These are phyloP conservation scores for Nemania diffusa DNA, from an alignment of 2,329 filamentous ascomycete genomes.

Conservation along the genomic window DNA sequence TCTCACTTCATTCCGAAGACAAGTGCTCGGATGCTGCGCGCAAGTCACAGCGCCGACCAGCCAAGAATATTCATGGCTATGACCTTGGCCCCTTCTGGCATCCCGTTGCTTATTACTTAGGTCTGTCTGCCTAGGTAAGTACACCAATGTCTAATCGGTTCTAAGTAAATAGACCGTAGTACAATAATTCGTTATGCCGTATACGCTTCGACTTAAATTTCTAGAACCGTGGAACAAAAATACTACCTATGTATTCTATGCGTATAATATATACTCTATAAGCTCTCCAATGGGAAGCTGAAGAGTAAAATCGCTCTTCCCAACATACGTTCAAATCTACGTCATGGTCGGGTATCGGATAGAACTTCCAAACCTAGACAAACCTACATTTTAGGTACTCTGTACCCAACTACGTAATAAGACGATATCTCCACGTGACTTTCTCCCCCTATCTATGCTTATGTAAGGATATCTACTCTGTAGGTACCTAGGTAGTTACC, in stretches of 20 bases:
- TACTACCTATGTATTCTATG: too few relatives aligned
- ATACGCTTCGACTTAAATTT: neutral
- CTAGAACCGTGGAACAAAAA: neutral
- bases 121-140: too few relatives aligned
- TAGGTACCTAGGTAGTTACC: neutral
- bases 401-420: neutral
- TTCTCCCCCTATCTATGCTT: neutral
- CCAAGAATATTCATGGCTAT: constrained; percentile 1
- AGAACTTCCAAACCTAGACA: neutral
- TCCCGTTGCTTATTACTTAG: neutral
- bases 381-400: neutral
- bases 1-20: neutral
- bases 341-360: neutral
- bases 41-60: neutral
- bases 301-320: neutral
- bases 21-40: neutral
- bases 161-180: neutral
- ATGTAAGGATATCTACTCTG: too few relatives aligned
- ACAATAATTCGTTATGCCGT: neutral
- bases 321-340: neutral
- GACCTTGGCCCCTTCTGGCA: neutral
- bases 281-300: neutral
- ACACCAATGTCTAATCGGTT: neutral
- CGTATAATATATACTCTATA: neutral
- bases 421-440: neutral